phyloP scores from a whole-genome alignment of 345 rosid species.

The Lepidium africanum region DNA sequence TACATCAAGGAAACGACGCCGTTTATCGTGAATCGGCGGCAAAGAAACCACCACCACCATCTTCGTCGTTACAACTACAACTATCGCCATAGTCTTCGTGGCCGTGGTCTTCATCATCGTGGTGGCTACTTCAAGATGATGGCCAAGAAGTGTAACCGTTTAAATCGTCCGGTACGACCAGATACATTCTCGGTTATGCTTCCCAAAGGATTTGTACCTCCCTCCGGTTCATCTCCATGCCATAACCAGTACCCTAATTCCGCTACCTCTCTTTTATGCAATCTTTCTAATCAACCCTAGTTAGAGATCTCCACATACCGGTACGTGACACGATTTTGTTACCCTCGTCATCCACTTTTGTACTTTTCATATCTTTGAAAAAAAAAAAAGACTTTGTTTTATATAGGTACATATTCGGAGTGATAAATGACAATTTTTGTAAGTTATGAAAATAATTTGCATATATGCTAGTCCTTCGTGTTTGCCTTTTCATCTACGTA shows the following conservation, averaged over 20 bases:
- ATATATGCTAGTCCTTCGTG: not conserved
- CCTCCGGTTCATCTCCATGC: constrained; percentile 27
- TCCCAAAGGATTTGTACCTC: constrained; percentile 25
- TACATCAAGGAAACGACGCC: constrained; percentile 26
- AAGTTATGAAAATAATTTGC: not conserved
- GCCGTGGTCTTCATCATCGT: constrained; percentile 18
- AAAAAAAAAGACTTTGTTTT: too few species aligned
- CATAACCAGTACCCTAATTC: constrained; percentile 25
- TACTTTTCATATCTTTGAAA: constrained; percentile 6
- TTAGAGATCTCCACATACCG: not conserved
- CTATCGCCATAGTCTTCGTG: constrained; percentile 6
- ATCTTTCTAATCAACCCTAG: constrained; percentile 19
- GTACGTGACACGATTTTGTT: constrained; percentile 18
- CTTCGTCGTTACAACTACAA: constrained; percentile 10
- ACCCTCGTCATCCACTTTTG: not conserved
- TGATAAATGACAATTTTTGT: not conserved
- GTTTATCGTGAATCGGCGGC: constrained; percentile 11
- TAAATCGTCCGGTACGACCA: constrained; percentile 16
- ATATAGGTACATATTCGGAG: not conserved
- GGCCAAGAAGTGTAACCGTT: constrained; percentile 13
- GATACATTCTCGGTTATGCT: constrained; percentile 22
- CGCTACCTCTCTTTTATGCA: constrained; percentile 7
- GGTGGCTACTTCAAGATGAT: constrained; percentile 19
- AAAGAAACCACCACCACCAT: not conserved
- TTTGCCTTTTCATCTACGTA: not conserved